phyloP scores from a whole-genome alignment of 495 filamentous ascomycete genomes.

The Podospora appendiculata region DNA sequence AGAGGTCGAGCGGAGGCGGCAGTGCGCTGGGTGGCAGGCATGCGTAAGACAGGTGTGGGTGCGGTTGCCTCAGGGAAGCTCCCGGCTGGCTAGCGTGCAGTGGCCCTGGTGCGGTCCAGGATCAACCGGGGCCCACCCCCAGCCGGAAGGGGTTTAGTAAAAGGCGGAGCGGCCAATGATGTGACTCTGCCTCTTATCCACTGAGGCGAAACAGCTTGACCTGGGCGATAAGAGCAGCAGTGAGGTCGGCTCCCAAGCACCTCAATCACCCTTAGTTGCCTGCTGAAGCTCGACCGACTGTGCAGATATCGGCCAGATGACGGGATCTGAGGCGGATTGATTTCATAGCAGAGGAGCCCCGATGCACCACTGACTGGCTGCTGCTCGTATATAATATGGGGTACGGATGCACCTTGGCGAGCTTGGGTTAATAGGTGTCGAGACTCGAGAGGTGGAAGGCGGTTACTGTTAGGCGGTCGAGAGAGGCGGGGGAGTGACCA shows the following conservation, averaged over 20 bases:
- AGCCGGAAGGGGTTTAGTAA: conserved; percentile 10
- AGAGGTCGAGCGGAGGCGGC: conserved; percentile 13
- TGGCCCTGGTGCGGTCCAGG: conserved; percentile 4
- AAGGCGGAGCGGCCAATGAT: conserved; percentile 22
- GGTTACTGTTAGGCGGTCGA: no score
- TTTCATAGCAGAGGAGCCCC: no score
- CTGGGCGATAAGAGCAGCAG: background rate
- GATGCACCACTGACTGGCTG: no score
- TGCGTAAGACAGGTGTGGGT: conserved; percentile 16
- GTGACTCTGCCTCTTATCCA: conserved; percentile 4
- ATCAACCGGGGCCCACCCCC: conserved; percentile 8
- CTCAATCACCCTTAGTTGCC: background rate
- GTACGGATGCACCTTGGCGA: no score
- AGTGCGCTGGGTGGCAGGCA: background rate
- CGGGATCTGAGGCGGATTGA: no score
- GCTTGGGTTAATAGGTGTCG: no score
- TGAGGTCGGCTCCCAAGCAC: background rate
- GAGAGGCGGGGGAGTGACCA: background rate
- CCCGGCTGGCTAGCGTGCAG: conserved; percentile 7
- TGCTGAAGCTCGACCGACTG: no score
- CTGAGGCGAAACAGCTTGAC: conserved; percentile 11
- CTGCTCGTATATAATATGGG: no score
- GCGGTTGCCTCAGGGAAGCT: conserved; percentile 18
- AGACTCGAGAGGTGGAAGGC: no score
- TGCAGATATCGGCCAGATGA: no score